Conservation (phyloP, 768 basidiomycete species). For the Tylopilus balloui region DNA sequence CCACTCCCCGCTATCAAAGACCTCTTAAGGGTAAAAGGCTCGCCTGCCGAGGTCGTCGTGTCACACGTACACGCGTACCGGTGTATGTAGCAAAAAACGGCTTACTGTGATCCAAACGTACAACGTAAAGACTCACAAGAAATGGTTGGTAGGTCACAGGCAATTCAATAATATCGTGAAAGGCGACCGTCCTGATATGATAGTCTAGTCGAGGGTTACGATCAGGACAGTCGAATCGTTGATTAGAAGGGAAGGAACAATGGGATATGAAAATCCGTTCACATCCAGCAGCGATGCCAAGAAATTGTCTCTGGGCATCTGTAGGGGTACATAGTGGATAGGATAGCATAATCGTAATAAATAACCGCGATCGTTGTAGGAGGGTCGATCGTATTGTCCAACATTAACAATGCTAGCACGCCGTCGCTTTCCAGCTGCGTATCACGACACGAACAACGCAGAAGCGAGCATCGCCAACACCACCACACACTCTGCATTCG, state of each 20-base stretch:
- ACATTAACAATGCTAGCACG: too few species aligned
- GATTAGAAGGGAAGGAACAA: too few species aligned
- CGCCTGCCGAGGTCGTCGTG: not conserved
- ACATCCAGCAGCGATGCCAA: too few species aligned
- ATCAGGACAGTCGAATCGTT: too few species aligned
- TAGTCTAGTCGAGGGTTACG: too few species aligned
- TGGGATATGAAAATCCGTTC: too few species aligned
- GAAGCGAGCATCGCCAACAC: not conserved
- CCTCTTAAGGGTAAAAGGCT: slow-evolving; percentile 35
- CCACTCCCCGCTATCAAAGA: slow-evolving; percentile 43
- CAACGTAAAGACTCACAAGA: not conserved
- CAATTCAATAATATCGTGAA: not conserved
- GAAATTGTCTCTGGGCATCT: too few species aligned
- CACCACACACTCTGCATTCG: not conserved
- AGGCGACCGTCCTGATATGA: not conserved
- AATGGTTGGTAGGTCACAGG: not conserved
- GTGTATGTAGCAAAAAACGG: not conserved
- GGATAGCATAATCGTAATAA: too few species aligned
- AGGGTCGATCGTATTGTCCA: too few species aligned
- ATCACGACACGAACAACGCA: slow-evolving; percentile 1
- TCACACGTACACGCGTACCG: not conserved
- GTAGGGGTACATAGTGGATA: too few species aligned
- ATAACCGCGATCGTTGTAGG: too few species aligned
- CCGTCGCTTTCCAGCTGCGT: not conserved
- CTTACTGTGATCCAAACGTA: not conserved